phyloP scores from a whole-genome alignment of 768 basidiomycete species.

The Harrya chromipes region DNA sequence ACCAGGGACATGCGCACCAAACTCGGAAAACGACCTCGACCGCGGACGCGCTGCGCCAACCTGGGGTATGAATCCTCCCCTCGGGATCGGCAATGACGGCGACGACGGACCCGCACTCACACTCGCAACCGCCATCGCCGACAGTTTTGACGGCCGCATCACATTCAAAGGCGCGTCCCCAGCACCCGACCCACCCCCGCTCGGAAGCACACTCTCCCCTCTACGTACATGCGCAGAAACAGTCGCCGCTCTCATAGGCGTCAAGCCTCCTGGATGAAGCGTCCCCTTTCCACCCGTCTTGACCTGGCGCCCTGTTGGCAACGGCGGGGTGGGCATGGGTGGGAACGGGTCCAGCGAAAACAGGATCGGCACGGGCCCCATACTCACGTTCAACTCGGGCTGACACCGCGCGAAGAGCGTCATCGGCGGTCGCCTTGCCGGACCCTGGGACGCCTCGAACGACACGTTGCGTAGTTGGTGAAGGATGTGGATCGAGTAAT shows the following conservation, averaged over 20 bases:
- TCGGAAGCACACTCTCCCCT: background rate
- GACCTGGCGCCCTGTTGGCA: background rate
- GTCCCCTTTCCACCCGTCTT: background rate
- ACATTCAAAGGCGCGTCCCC: background rate
- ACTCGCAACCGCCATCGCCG: background rate
- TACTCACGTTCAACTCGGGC: conserved; percentile 45
- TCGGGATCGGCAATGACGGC: conserved; percentile 36
- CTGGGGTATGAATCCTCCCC: conserved; percentile 65
- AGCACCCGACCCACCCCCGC: background rate
- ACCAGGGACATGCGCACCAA: conserved; percentile 39
- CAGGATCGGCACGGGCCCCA: conserved; percentile 58
- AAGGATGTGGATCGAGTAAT: conserved; percentile 26
- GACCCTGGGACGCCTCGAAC: conserved; percentile 20
- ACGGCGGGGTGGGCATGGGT: conserved; percentile 10
- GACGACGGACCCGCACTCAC: background rate
- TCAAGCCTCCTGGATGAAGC: background rate
- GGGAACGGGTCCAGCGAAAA: conserved; percentile 56
- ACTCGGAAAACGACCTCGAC: conserved; percentile 76
- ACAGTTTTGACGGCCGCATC: conserved; percentile 21
- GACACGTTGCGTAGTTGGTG: conserved; percentile 25
- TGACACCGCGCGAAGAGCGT: conserved; percentile 64
- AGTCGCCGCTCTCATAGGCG: conserved; percentile 29
- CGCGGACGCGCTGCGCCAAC: conserved; percentile 47
- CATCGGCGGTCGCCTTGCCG: conserved; percentile 13
- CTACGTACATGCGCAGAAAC: conserved; percentile 31